These are phyloP conservation scores for Colletotrichum sansevieriae DNA, from an alignment of 2,329 filamentous ascomycete species.

Conservation along the genomic window DNA sequence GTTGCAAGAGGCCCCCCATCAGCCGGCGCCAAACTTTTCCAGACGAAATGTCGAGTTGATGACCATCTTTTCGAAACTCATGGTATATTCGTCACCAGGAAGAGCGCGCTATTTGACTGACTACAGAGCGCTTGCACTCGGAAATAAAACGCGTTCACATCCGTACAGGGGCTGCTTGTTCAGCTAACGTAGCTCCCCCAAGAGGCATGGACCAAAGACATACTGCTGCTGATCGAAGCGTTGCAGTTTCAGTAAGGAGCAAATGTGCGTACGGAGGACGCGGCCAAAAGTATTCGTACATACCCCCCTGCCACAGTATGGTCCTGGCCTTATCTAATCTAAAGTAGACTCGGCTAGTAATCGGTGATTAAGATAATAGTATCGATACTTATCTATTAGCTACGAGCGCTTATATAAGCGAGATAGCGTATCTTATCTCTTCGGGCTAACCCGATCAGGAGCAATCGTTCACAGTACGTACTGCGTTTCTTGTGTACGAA, in stretches of 20 bases:
- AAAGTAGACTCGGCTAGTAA: too few relatives aligned
- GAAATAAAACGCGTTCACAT: conserved; percentile 31
- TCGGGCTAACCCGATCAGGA: too few relatives aligned
- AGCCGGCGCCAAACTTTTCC: neutral
- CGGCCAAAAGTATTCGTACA: too few relatives aligned
- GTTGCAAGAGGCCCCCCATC: conserved; percentile 18
- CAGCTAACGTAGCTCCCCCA: neutral
- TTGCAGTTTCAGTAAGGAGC: neutral
- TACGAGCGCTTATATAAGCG: too few relatives aligned
- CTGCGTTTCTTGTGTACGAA: too few relatives aligned
- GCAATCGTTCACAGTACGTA: too few relatives aligned
- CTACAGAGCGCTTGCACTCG: conserved; percentile 41
- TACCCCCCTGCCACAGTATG: too few relatives aligned
- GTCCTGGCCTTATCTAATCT: too few relatives aligned
- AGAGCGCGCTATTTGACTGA: conserved; percentile 25
- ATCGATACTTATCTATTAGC: too few relatives aligned
- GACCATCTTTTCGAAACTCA: conserved; percentile 10
- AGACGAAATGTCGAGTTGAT: conserved; percentile 10
- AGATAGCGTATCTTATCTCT: too few relatives aligned
- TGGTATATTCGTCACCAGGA: conserved; percentile 31
- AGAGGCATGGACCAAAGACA: conserved; percentile 24
- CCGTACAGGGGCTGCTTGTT: conserved; percentile 36
- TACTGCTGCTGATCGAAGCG: neutral
- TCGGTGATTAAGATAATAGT: too few relatives aligned
- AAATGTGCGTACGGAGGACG: too few relatives aligned